phyloP scores from a whole-genome alignment of 225 moss, liverwort and hornwort species.

The Physcomitrellopsis africana region DNA sequence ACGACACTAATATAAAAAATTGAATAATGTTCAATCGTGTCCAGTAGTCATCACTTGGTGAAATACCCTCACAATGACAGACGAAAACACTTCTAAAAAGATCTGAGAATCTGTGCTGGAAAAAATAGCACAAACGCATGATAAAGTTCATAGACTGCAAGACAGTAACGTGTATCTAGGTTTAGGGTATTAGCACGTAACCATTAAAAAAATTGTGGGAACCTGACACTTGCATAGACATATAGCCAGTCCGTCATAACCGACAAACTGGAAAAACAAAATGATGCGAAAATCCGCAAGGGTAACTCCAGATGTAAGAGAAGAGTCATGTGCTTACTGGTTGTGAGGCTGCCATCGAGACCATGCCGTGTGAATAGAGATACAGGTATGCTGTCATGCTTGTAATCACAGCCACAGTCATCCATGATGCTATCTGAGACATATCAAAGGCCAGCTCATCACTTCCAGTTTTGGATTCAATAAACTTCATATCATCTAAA shows the following conservation, averaged over 20 bases:
- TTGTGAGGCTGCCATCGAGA: conserved; percentile 67
- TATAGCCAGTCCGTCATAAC: not conserved
- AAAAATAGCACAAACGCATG: not conserved
- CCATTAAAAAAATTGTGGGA: not conserved
- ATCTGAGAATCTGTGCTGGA: not conserved
- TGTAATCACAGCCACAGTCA: conserved; percentile 61
- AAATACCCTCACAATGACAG: not conserved
- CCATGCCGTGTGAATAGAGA: conserved; percentile 69
- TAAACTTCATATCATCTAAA: conserved; percentile 9
- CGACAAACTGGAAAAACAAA: not conserved
- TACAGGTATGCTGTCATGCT: conserved; percentile 78
- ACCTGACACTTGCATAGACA: no score
- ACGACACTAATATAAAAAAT: not conserved
- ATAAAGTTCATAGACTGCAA: not conserved
- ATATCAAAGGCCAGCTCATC: not conserved
- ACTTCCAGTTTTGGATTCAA: not conserved
- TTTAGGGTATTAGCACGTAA: not conserved
- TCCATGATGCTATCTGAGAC: conserved; percentile 72
- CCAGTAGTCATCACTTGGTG: not conserved
- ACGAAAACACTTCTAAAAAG: not conserved
- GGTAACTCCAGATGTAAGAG: not conserved
- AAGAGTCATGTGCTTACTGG: conserved; percentile 49
- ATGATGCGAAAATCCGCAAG: not conserved
- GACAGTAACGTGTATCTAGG: not conserved
- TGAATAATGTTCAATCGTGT: not conserved